Evolutionary conservation across 2,329 filamentous ascomycete species (phyloP), one percentile per base, ranked within the genome.

Genomic region (Aspergillus floridensis): DNA sequence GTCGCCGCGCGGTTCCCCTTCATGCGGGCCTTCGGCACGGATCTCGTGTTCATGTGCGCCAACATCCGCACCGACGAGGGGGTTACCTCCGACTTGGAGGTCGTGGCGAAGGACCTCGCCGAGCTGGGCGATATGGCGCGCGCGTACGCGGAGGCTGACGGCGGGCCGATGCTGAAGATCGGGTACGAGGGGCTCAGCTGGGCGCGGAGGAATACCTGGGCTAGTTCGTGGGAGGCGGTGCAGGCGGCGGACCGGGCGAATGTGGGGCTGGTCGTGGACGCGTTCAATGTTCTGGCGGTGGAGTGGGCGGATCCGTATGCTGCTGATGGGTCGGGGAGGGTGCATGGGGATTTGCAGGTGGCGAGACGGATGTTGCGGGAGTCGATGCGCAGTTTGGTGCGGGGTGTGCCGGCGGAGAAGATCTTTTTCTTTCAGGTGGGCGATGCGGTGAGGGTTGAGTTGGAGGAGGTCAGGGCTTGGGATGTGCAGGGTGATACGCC

Each of bases 11-110:
- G 72, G 7, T 74, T 74, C 53, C 72, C 71, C 0, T 74, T 74
- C 41, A 74, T 74, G 72, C 66, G 72, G 6, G 72, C 71, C 2
- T 74, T 74, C 44, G 68, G 72, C 46, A 74, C 72, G 6, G 72
- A 74, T 38, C 64, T 74, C 4, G 72, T 74, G 0, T 74, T 74
- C 38, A 69, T 74, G 69, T 74, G 71, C 53, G 68, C 72, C n/a
- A 74, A 58, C 46, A 70, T 72, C 47, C 70, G 71, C 8, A 68
- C 60, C 4, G 71, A 74, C 24, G 29, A 31, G n/a, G 68, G 70
- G 0, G 69, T 72, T 5, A 74, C 72, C 0, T 64, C 68, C 0
- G 71, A 74, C 4, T 59, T 74, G 4, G 67, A 70, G 50, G 67
- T 63, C 1, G 72, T 74, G 5, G 71, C 72, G 1, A 55, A 54